Conservation (phyloP, 805 yeast species). For the Clavispora phyllophila region DNA sequence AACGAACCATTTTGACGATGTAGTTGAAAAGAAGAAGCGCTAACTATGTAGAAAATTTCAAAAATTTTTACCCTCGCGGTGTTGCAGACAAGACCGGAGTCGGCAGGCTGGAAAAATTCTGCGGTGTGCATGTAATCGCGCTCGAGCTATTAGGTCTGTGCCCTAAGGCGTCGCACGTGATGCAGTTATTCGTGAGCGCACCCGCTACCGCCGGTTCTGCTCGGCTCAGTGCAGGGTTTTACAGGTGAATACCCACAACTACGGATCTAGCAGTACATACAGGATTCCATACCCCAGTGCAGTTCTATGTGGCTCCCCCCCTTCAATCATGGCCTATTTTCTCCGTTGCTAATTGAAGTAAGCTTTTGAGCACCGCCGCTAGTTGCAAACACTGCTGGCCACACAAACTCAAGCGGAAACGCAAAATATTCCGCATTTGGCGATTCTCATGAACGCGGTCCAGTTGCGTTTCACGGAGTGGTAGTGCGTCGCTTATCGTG, state of each 20-base stretch:
- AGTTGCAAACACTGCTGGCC: too few species aligned
- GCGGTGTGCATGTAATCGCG: neutral
- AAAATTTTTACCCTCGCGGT: conserved; percentile 6
- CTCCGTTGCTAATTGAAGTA: neutral
- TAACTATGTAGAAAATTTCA: conserved; percentile 2
- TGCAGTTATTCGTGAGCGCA: neutral
- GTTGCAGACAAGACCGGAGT: conserved; percentile 1
- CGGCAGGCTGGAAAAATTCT: neutral
- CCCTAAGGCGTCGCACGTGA: neutral
- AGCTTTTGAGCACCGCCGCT: too few species aligned
- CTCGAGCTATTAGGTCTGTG: neutral
- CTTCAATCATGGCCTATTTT: neutral
- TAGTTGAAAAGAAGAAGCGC: conserved; percentile 10
- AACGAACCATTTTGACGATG: conserved; percentile 79
- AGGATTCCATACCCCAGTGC: neutral
- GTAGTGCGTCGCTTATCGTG: conserved; percentile 1
- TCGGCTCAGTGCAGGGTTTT: neutral
- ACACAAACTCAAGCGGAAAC: too few species aligned
- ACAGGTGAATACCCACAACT: neutral
- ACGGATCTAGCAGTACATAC: neutral
- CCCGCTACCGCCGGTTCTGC: neutral
- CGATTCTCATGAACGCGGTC: too few species aligned
- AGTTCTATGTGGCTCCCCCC: neutral
- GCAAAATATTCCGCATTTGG: too few species aligned
- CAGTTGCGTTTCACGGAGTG: neutral